Evolutionary conservation across 2,329 filamentous ascomycete species (phyloP).

Genomic region (Phaeosphaeriaceae sp.): DNA sequence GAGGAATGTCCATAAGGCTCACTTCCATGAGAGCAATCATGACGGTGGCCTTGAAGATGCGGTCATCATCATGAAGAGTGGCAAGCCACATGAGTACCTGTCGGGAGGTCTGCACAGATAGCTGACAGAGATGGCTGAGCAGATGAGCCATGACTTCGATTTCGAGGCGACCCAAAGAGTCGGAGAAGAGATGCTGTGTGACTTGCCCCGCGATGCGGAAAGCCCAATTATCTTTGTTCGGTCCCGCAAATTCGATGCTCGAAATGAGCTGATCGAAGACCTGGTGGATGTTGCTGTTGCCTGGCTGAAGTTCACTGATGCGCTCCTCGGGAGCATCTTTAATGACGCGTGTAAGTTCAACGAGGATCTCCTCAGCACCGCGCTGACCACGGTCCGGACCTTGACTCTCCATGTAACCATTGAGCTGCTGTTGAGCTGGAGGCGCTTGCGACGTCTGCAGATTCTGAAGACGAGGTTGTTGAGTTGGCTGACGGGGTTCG

Average conservation of each 20-base stretch:
- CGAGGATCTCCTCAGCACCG: slow-evolving; percentile 62
- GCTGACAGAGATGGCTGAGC: slow-evolving; percentile 67
- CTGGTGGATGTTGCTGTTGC: slow-evolving; percentile 62
- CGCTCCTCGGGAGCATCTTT: slow-evolving; percentile 66
- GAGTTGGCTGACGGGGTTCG: slow-evolving; percentile 65
- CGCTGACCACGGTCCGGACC: slow-evolving; percentile 50
- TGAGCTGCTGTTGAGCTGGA: slow-evolving; percentile 59
- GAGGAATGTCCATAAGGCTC: slow-evolving; percentile 67
- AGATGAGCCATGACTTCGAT: slow-evolving; percentile 70
- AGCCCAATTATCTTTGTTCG: slow-evolving; percentile 65
- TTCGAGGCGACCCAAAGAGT: slow-evolving; percentile 64
- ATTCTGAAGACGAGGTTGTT: slow-evolving; percentile 54
- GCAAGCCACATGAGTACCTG: slow-evolving; percentile 61
- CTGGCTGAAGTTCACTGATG: slow-evolving; percentile 63
- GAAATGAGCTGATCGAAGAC: slow-evolving; percentile 66
- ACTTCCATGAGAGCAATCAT: slow-evolving; percentile 68
- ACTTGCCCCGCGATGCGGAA: slow-evolving; percentile 64
- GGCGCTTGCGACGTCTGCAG: slow-evolving; percentile 44
- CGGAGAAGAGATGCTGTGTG: slow-evolving; percentile 64
- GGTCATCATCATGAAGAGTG: slow-evolving; percentile 62
- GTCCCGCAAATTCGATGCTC: slow-evolving; percentile 59
- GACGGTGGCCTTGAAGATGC: slow-evolving; percentile 69
- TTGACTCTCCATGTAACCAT: slow-evolving; percentile 64
- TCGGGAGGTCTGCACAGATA: slow-evolving; percentile 65
- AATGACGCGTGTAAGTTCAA: slow-evolving; percentile 64